phyloP scores from a whole-genome alignment of 192 early-diverging fungal species.

The Phycomyces blakesleeanus region DNA sequence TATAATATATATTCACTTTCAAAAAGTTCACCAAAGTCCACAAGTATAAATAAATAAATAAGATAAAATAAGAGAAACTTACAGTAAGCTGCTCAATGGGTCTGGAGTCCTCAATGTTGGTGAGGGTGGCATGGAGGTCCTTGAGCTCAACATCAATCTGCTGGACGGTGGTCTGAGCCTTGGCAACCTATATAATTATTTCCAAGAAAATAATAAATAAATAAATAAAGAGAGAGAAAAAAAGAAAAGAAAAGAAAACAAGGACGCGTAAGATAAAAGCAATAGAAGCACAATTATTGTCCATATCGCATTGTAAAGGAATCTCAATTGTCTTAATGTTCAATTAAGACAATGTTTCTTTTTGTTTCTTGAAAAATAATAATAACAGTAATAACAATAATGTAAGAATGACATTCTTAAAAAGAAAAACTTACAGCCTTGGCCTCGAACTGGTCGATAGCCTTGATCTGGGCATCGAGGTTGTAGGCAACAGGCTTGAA shows the following conservation, averaged over 20 bases:
- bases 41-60: no score
- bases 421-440: slow-evolving; percentile 68
- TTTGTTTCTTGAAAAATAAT: no score
- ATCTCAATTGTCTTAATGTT: no score
- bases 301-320: no score
- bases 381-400: no score
- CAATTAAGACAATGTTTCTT: no score
- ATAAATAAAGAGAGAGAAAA: background rate
- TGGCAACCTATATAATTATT: slow-evolving; percentile 54
- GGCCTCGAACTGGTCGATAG: slow-evolving; percentile 70
- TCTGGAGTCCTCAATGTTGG: slow-evolving; percentile 90
- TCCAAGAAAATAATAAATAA: background rate
- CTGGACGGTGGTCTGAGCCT: slow-evolving; percentile 79
- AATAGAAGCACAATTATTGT: background rate
- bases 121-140: slow-evolving; percentile 84
- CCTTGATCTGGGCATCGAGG: slow-evolving; percentile 79
- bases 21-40: no score
- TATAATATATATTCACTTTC: no score
- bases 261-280: background rate
- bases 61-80: slow-evolving; percentile 22
- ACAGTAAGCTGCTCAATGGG: slow-evolving; percentile 93
- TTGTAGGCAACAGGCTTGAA: slow-evolving; percentile 84
- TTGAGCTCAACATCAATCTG: slow-evolving; percentile 82
- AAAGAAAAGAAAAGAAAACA: background rate
- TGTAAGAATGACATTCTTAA: no score